phyloP scores from a whole-genome alignment of 495 filamentous ascomycete species.

The Daldinia concentrica region DNA sequence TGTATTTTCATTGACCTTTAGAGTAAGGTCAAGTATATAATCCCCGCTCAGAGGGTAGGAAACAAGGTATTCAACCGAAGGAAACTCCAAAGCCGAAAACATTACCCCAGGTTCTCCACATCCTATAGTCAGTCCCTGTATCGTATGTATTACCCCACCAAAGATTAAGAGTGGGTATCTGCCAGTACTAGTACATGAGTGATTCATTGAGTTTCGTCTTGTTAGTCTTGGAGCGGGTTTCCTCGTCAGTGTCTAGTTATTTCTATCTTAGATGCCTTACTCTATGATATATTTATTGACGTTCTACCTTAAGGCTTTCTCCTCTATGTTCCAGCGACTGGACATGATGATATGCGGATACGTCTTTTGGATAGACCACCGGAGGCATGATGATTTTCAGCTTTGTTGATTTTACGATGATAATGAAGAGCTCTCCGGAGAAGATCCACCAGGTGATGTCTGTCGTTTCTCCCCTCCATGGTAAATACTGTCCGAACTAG shows the following conservation, averaged over 20 bases:
- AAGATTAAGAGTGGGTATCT: not conserved
- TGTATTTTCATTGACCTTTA: not conserved
- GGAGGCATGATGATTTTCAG: not conserved
- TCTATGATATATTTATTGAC: too few relatives aligned
- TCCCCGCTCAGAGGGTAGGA: not conserved
- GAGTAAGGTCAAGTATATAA: not conserved
- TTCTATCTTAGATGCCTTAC: too few relatives aligned
- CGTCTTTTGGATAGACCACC: not conserved
- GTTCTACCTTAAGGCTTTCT: not conserved
- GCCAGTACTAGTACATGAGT: not conserved
- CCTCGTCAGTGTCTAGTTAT: too few relatives aligned
- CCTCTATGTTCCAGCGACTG: not conserved
- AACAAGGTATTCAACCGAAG: not conserved
- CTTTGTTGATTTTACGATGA: conserved; percentile 23
- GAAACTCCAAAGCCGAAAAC: not conserved
- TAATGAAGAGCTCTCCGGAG: conserved; percentile 30
- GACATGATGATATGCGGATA: not conserved
- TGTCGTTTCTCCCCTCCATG: conserved; percentile 23
- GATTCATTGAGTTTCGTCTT: too few relatives aligned
- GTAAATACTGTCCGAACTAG: conserved; percentile 11
- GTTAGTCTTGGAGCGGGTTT: too few relatives aligned
- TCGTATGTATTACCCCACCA: not conserved
- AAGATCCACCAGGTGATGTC: conserved; percentile 22
- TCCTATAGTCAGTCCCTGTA: not conserved
- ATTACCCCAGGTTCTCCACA: conserved; percentile 1